A percentile compares a stretch with the other conserved stretches of the same genome.
phyloP scores from a whole-genome alignment of 345 rosid species.

The Brassica juncea region DNA sequence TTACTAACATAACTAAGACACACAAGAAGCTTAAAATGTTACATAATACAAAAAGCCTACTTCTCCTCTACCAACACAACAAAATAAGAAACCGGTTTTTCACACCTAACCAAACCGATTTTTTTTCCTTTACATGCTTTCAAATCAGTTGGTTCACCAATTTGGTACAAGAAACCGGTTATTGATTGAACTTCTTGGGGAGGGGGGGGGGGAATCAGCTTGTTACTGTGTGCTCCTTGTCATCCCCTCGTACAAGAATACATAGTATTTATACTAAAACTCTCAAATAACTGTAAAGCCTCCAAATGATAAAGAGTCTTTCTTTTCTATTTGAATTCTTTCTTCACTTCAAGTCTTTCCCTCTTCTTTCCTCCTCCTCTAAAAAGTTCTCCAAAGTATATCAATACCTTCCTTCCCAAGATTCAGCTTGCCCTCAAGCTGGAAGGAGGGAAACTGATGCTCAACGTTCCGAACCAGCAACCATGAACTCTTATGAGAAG shows the following conservation, averaged over 20 bases:
- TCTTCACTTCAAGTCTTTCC: too few relatives aligned
- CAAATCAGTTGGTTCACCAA: background rate
- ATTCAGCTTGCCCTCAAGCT: background rate
- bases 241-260: slow-evolving; percentile 32
- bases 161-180: slow-evolving; percentile 1
- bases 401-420: background rate
- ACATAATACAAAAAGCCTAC: background rate
- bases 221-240: slow-evolving; percentile 79
- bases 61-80: background rate
- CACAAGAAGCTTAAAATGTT: slow-evolving; percentile 8
- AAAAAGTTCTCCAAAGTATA: background rate
- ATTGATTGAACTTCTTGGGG: background rate
- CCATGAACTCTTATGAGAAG: background rate
- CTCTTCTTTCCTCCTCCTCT: background rate
- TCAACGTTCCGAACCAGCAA: background rate
- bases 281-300: too few relatives aligned
- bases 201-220: background rate
- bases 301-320: too few relatives aligned
- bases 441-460: background rate
- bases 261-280: too few relatives aligned
- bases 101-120: background rate
- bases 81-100: slow-evolving; percentile 34
- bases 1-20: background rate
- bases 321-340: too few relatives aligned
- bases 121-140: background rate